These are phyloP conservation scores for Daldinia childiae DNA, from an alignment of 495 filamentous ascomycete species.

Conservation along the genomic window DNA sequence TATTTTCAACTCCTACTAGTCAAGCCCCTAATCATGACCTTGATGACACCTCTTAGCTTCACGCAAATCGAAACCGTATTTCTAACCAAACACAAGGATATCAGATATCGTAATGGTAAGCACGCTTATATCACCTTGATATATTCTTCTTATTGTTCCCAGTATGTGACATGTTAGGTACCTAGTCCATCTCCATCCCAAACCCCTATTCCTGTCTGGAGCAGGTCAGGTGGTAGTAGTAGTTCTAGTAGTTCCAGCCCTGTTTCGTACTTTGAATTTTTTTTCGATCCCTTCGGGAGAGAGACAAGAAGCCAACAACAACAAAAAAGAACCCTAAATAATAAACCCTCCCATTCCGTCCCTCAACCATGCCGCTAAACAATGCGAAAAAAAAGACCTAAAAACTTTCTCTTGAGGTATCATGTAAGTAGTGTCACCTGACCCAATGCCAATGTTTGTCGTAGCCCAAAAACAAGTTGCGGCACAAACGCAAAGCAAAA, in stretches of 20 bases:
- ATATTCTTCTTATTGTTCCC: not conserved
- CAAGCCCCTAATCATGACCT: too few species aligned
- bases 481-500: constrained; percentile 9
- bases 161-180: constrained; percentile 1
- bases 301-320: constrained; percentile 8
- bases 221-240: not conserved
- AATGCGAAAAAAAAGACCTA: constrained; percentile 25
- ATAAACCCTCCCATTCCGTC: constrained; percentile 4
- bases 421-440: constrained; percentile 39
- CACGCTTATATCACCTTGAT: not conserved
- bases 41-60: too few species aligned
- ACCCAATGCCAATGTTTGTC: constrained; percentile 41
- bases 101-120: not conserved
- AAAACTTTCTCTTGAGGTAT: constrained; percentile 36
- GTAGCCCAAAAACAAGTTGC: constrained; percentile 27
- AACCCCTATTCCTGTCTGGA: not conserved
- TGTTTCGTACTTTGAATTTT: not conserved
- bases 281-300: not conserved
- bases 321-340: constrained; percentile 4
- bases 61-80: too few species aligned
- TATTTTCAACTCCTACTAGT: too few species aligned
- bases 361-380: constrained; percentile 22
- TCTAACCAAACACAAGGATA: too few species aligned
- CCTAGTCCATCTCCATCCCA: not conserved
- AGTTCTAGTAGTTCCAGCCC: constrained; percentile 2